Percentiles rank a stretch among this genome's conserved stretches.
These are phyloP conservation scores for Silene conica DNA, from an alignment of 148 eudicot species.

Conservation along the genomic window DNA sequence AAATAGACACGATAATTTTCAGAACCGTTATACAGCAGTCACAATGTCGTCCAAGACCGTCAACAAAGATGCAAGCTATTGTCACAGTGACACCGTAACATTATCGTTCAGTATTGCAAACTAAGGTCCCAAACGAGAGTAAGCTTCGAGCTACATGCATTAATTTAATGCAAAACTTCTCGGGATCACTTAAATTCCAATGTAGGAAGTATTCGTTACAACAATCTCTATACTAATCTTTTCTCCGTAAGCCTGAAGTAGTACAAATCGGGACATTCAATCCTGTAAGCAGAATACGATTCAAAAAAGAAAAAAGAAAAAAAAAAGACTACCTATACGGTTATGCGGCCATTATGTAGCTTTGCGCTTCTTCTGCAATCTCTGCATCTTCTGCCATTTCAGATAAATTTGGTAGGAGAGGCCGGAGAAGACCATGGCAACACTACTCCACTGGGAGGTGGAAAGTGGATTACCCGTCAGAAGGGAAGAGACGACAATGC, in stretches of 20 bases:
- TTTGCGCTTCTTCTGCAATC: slow-evolving; percentile 70
- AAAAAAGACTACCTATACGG: slow-evolving; percentile 18
- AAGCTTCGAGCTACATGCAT: background rate
- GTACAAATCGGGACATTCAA: background rate
- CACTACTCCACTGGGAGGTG: slow-evolving; percentile 81
- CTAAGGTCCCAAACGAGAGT: no score
- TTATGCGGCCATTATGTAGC: slow-evolving; percentile 35
- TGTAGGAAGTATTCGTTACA: slow-evolving; percentile 19
- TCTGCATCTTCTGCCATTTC: slow-evolving; percentile 80
- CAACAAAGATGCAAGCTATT: no score
- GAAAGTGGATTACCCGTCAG: slow-evolving; percentile 92
- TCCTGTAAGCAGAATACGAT: slow-evolving; percentile 4
- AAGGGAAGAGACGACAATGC: slow-evolving; percentile 71
- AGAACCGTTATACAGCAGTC: no score
- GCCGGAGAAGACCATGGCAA: slow-evolving; percentile 84
- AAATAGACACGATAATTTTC: no score
- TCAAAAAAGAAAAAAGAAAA: background rate
- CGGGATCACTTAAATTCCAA: slow-evolving; percentile 8
- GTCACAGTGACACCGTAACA: no score
- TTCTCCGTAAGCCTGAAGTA: slow-evolving; percentile 16
- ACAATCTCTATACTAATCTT: slow-evolving; percentile 19
- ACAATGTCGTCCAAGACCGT: no score
- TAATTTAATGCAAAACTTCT: slow-evolving; percentile 17
- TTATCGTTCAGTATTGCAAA: no score
- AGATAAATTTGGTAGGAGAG: slow-evolving; percentile 93